These are phyloP conservation scores for Candida tallmaniae DNA, from an alignment of 805 yeast species.

Conservation along the genomic window DNA sequence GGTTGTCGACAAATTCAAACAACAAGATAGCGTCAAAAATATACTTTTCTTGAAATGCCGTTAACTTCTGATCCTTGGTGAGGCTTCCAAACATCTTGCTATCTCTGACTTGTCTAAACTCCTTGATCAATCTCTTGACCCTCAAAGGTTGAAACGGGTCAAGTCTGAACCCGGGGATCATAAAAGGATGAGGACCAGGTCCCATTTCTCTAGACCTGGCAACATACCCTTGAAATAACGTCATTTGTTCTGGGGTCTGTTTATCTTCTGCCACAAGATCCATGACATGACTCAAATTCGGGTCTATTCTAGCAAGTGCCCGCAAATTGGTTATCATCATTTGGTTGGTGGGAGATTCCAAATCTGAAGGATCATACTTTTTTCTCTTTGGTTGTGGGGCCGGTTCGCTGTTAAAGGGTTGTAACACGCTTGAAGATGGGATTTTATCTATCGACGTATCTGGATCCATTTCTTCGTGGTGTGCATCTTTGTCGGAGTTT, in stretches of 20 bases:
- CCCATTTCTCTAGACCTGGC: slow-evolving; percentile 77
- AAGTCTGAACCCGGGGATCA: slow-evolving; percentile 9
- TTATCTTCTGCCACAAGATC: slow-evolving; percentile 79
- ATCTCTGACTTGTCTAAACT: slow-evolving; percentile 17
- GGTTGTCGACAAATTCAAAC: slow-evolving; percentile 80
- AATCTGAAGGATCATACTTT: slow-evolving; percentile 25
- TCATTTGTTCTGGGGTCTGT: slow-evolving; percentile 68
- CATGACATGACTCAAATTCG: slow-evolving; percentile 68
- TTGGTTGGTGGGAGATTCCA: slow-evolving; percentile 61
- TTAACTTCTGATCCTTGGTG: slow-evolving; percentile 53
- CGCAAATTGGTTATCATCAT: slow-evolving; percentile 84
- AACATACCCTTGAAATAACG: slow-evolving; percentile 76
- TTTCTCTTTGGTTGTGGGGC: slow-evolving; percentile 1
- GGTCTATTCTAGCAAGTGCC: slow-evolving; percentile 71
- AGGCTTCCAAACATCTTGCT: slow-evolving; percentile 14
- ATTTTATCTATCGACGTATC: not conserved
- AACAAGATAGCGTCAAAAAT: slow-evolving; percentile 66
- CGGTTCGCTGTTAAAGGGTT: not conserved
- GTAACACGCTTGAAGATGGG: not conserved
- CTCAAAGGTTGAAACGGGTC: slow-evolving; percentile 25
- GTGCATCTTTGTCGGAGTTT: not conserved
- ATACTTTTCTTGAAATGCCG: slow-evolving; percentile 75
- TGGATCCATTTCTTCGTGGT: not conserved
- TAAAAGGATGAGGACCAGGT: slow-evolving; percentile 35
- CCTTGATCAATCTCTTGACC: slow-evolving; percentile 16